Conservation (phyloP, 257 asterid genomes). For the Solanum piurae region DNA sequence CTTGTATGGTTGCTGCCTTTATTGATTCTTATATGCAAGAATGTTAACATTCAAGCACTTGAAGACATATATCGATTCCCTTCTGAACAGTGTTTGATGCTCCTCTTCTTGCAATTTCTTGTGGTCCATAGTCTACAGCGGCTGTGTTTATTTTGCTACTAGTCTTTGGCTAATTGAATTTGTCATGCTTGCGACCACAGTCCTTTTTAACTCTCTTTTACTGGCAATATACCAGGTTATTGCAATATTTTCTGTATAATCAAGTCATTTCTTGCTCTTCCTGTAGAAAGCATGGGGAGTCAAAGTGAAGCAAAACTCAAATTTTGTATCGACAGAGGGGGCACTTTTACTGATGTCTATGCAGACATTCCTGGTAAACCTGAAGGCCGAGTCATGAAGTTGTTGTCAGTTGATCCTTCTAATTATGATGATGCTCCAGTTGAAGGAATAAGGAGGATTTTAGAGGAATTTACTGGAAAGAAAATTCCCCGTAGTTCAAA, state of each 20-base stretch:
- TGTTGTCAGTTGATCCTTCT: slow-evolving; percentile 90
- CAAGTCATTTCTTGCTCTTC: background rate
- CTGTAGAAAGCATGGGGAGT: slow-evolving; percentile 35
- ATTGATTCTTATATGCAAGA: background rate
- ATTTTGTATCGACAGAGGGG: slow-evolving; percentile 94
- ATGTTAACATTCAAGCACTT: background rate
- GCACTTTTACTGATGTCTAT: slow-evolving; percentile 94
- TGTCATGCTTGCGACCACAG: background rate
- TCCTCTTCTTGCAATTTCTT: background rate
- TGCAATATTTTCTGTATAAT: background rate
- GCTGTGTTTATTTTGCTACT: background rate
- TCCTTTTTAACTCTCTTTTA: background rate
- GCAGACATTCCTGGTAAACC: slow-evolving; percentile 87
- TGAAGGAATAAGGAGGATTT: slow-evolving; percentile 86
- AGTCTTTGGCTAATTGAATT: background rate
- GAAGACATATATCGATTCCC: background rate
- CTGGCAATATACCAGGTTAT: background rate
- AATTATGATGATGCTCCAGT: slow-evolving; percentile 97
- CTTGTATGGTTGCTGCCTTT: background rate
- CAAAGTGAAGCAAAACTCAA: slow-evolving; percentile 48
- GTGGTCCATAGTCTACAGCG: background rate
- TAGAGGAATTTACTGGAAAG: slow-evolving; percentile 75
- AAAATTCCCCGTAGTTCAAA: slow-evolving; percentile 62
- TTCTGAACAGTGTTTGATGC: background rate
- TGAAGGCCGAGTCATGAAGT: slow-evolving; percentile 82